Percentiles rank a stretch among this genome's conserved stretches.
These are phyloP conservation scores for Lipomyces japonicus DNA, from an alignment of 805 yeast genomes.

Conservation along the genomic window DNA sequence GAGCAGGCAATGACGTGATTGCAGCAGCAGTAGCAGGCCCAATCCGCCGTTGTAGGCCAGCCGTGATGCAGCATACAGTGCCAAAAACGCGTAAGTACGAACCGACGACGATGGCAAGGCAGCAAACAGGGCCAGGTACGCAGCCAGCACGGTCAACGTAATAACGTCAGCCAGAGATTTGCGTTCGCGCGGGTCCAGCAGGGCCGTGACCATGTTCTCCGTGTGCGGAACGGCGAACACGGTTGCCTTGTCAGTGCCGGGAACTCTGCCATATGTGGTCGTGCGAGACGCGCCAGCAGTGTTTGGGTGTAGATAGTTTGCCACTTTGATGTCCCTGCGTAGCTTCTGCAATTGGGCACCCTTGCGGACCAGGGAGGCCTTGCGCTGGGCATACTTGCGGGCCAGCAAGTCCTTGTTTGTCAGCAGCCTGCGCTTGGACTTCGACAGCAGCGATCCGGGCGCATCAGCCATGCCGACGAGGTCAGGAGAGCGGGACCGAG, in stretches of 20 bases:
- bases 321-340: conserved; percentile 20
- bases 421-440: conserved; percentile 22
- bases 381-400: conserved; percentile 24
- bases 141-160: conserved; percentile 48
- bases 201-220: conserved; percentile 76
- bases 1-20: conserved; percentile 55
- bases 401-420: conserved; percentile 24
- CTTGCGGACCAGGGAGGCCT: conserved; percentile 23
- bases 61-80: conserved; percentile 69
- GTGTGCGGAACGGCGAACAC: conserved; percentile 53
- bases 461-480: neutral
- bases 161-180: conserved; percentile 64
- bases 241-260: conserved; percentile 33
- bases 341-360: conserved; percentile 26
- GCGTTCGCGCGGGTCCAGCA: conserved; percentile 69
- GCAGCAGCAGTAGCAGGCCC: conserved; percentile 62
- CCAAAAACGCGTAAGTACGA: conserved; percentile 45
- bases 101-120: conserved; percentile 29
- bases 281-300: conserved; percentile 14
- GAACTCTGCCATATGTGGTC: conserved; percentile 33
- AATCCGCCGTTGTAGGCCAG: conserved; percentile 74
- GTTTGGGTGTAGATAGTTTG: conserved; percentile 20
- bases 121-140: conserved; percentile 36
- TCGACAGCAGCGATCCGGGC: conserved; percentile 16
- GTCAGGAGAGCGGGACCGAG: conserved; percentile 9